These are phyloP conservation scores for Coemansia sp. DNA, from an alignment of 192 early-diverging fungal species.

Conservation along the genomic window DNA sequence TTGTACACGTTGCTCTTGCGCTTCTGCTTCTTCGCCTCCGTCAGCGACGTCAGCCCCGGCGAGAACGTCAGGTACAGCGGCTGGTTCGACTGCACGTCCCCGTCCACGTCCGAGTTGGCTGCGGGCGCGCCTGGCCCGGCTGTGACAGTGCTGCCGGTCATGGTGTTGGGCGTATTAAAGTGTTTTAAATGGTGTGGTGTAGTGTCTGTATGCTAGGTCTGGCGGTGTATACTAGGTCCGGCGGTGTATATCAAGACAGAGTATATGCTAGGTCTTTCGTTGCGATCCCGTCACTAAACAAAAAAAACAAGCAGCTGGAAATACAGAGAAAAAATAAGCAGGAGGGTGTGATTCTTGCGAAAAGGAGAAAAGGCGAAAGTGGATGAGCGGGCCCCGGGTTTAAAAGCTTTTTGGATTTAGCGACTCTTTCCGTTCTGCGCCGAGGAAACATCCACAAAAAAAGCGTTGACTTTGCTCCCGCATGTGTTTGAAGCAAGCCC, in stretches of 20 bases:
- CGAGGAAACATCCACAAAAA: neutral
- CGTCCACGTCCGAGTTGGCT: conserved; percentile 41
- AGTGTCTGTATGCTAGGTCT: too few species aligned
- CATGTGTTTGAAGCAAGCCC: too few species aligned
- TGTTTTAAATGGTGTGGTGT: too few species aligned
- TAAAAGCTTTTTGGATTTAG: conserved; percentile 10
- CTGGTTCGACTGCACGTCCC: conserved; percentile 47
- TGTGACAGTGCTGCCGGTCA: conserved; percentile 2
- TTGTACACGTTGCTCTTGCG: conserved; percentile 53
- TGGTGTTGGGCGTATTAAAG: neutral
- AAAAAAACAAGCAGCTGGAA: neutral
- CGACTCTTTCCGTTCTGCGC: neutral
- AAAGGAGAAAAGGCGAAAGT: conserved; percentile 7
- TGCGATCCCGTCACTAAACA: too few species aligned
- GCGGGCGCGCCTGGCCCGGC: conserved; percentile 1
- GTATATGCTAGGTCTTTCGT: too few species aligned
- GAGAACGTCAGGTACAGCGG: conserved; percentile 57
- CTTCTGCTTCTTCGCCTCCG: conserved; percentile 42
- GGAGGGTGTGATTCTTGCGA: neutral
- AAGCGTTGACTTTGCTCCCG: conserved; percentile 6
- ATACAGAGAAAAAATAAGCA: conserved; percentile 1
- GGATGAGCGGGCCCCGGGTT: conserved; percentile 12
- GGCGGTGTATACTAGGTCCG: too few species aligned
- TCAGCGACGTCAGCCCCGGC: conserved; percentile 49
- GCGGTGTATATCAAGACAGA: too few species aligned